Evolutionary conservation across 2,329 filamentous ascomycete species (phyloP), one percentile per base, ranked within the genome.

Genomic region (Hypoxylon sp.): DNA sequence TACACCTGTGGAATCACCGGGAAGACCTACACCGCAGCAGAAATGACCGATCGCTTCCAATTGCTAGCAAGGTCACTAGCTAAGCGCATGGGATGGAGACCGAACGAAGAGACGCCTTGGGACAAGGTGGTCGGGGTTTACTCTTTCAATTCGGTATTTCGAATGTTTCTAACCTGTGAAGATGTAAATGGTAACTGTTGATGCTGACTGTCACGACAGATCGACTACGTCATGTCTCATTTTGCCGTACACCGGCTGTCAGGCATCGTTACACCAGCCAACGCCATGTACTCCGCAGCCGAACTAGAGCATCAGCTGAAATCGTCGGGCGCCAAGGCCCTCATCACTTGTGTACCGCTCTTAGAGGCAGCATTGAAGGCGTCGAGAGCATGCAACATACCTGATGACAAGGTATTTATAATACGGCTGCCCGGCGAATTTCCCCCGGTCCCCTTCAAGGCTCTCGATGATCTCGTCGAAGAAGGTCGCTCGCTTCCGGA

Each of bases 111-210:
- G 5, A 85, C 86, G 0, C 89, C 92, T 72, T 93, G 89, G 87
- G 90, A 94, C 69, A 94, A 93, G 77, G 88, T 92, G 19, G 78
- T 91, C 44, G 88, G 83, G 3, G 81, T 93, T 37, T 94, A 91
- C 77, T 88, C 87, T 20, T 75, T 92, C 64, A 95, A 94, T 72
- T 90, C 90, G 34, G 76, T 81, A 67, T 7, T 24, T 19, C 10
- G n/a, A 19, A 30, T 20, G 8, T 13, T 6, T 11, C n/a, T 22
- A 2, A 22, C 4, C 37, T 11, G 8, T 53, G 26, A 22, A 22
- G 6, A 19, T 19, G 17, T 15, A 8, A 1, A 30, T 53, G 4
- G 6, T 37, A 8, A 1, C 24, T 53, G 4, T 7, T 37, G 10
- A 20, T 17, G 10, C 19, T 64, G 15, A 64, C 50, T 26, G 10